Evolutionary conservation across 805 yeast species (phyloP).

Genomic region (Lipomyces mesembrius): DNA sequence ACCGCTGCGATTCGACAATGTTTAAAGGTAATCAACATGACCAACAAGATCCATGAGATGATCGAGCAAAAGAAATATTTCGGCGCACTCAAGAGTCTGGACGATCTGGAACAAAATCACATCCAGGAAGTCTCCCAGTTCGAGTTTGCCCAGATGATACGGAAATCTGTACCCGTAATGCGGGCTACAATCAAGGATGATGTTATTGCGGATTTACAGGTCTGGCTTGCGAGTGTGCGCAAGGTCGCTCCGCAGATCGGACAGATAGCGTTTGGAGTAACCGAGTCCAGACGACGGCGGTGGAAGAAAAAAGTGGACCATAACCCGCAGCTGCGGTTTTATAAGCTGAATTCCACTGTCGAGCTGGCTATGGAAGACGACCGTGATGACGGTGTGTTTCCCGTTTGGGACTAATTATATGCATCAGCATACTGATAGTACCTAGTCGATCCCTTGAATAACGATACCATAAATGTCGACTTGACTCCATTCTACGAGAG

Average conservation of each 20-base stretch:
- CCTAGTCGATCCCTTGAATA: constrained; percentile 54
- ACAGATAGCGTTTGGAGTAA: constrained; percentile 57
- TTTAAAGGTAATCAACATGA: constrained; percentile 79
- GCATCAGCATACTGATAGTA: neutral
- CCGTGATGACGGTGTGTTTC: constrained; percentile 43
- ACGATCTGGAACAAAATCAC: constrained; percentile 71
- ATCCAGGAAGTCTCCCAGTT: constrained; percentile 68
- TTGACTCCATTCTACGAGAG: constrained; percentile 82
- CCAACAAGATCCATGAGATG: constrained; percentile 82
- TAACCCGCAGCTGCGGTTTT: constrained; percentile 55
- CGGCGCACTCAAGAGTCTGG: constrained; percentile 81
- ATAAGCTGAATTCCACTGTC: constrained; percentile 82
- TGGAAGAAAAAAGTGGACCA: constrained; percentile 60
- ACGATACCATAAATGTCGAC: constrained; percentile 56
- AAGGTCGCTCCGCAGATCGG: constrained; percentile 58
- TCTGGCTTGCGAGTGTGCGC: constrained; percentile 56
- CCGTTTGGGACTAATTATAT: neutral
- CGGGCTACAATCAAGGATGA: constrained; percentile 75
- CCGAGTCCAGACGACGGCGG: constrained; percentile 58
- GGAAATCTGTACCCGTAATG: constrained; percentile 71
- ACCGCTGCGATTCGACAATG: constrained; percentile 70
- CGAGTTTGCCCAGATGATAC: constrained; percentile 74
- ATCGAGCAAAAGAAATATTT: constrained; percentile 76
- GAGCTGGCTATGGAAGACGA: constrained; percentile 73
- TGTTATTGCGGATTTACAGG: constrained; percentile 63